phyloP scores from a whole-genome alignment of 305 asterid species.

The Solanum aculeatissimum region DNA sequence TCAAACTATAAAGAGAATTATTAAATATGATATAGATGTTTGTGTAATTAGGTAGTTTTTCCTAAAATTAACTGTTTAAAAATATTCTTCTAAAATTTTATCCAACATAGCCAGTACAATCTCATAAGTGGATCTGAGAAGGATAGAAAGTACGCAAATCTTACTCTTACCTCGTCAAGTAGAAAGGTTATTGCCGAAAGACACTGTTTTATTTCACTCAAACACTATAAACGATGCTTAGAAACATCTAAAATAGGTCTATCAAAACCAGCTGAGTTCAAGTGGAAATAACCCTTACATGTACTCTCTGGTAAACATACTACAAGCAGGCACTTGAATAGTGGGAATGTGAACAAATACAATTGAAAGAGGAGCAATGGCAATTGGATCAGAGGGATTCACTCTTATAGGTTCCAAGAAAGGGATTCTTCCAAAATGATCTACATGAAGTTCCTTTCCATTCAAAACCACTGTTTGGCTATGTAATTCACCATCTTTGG shows the following conservation, averaged over 20 bases:
- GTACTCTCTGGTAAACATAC: not conserved
- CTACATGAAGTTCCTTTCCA: constrained; percentile 39
- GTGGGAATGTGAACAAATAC: constrained; percentile 54
- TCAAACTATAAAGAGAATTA: too few relatives aligned
- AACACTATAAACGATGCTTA: not conserved
- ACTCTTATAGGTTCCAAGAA: constrained; percentile 34
- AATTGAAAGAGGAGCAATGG: constrained; percentile 58
- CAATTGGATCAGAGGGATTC: constrained; percentile 30
- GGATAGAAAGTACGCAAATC: not conserved
- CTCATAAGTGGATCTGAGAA: too few relatives aligned
- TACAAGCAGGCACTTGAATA: constrained; percentile 47
- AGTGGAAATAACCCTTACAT: not conserved
- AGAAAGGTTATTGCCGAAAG: not conserved
- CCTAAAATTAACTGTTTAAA: too few relatives aligned
- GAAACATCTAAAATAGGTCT: too few relatives aligned
- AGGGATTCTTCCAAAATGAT: constrained; percentile 52
- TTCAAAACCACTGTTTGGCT: constrained; percentile 71
- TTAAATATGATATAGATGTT: too few relatives aligned
- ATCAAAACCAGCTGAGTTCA: not conserved
- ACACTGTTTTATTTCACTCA: too few relatives aligned
- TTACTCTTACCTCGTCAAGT: too few relatives aligned
- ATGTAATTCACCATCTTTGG: constrained; percentile 59
- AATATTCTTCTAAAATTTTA: too few relatives aligned
- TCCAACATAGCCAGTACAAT: not conserved
- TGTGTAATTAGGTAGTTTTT: too few relatives aligned